phyloP scores from a whole-genome alignment of 164 flowering plant genomes.

The Houttuynia cordata region DNA sequence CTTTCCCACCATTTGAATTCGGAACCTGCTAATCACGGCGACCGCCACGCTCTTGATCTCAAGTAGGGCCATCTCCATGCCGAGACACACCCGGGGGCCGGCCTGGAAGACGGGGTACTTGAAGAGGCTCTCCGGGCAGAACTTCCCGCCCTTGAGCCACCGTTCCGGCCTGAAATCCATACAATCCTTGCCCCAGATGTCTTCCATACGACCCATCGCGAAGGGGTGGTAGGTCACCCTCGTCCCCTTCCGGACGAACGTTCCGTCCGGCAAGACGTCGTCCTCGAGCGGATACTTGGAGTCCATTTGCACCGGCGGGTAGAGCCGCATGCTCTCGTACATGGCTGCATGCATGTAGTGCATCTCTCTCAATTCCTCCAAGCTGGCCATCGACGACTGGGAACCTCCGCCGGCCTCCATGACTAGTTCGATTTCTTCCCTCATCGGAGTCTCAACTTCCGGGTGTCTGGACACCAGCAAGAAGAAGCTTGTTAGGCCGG shows the following conservation, averaged over 20 bases:
- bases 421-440: constrained; percentile 8
- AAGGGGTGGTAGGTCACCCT: constrained; percentile 71
- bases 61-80: constrained; percentile 55
- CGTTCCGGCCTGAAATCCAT: constrained; percentile 59
- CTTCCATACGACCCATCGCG: constrained; percentile 74
- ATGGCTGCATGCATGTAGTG: constrained; percentile 56
- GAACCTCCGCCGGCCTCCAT: constrained; percentile 10
- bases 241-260: constrained; percentile 34
- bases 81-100: constrained; percentile 54
- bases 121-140: constrained; percentile 27
- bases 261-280: constrained; percentile 60
- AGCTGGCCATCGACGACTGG: constrained; percentile 6
- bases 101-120: constrained; percentile 72
- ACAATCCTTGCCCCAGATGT: constrained; percentile 62
- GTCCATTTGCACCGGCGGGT: constrained; percentile 60
- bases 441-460: constrained; percentile 11
- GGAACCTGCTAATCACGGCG: constrained; percentile 32
- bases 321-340: constrained; percentile 53
- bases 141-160: constrained; percentile 35
- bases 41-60: constrained; percentile 43
- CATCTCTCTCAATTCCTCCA: constrained; percentile 28
- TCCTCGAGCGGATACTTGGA: constrained; percentile 43
- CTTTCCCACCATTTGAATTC: constrained; percentile 17
- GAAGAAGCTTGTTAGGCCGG: constrained; percentile 53
- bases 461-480: constrained; percentile 39